Evolutionary conservation across 305 asterid genomes (phyloP).

Genomic region (Fraxinus albicans): DNA sequence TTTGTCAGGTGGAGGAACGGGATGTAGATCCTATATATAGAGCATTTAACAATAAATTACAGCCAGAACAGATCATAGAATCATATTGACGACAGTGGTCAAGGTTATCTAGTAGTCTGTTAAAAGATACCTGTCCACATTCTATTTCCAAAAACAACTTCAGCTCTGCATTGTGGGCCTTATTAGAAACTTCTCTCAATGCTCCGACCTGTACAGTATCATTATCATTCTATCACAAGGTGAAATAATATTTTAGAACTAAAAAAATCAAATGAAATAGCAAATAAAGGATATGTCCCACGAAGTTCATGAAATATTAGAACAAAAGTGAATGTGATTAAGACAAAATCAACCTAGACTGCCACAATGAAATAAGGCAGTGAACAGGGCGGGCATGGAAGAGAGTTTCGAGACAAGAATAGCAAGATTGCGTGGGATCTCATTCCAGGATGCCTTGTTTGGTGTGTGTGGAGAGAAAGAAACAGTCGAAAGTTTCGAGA

Average conservation of each 20-base stretch:
- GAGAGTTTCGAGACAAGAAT: too few relatives aligned
- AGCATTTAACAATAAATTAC: constrained; percentile 5
- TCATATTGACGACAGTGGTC: background rate
- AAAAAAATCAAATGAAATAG: background rate
- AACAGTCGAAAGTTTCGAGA: too few relatives aligned
- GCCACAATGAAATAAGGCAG: background rate
- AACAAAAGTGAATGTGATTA: background rate
- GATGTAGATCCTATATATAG: constrained; percentile 34
- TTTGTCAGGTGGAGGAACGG: constrained; percentile 36
- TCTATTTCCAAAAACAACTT: constrained; percentile 46
- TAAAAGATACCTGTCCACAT: constrained; percentile 40
- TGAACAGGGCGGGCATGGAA: too few relatives aligned
- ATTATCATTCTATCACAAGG: constrained; percentile 6
- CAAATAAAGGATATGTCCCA: background rate
- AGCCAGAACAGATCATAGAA: constrained; percentile 5
- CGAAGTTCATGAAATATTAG: background rate
- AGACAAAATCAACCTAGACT: background rate
- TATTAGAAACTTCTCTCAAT: constrained; percentile 37
- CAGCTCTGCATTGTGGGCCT: constrained; percentile 42
- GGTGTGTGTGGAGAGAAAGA: too few relatives aligned
- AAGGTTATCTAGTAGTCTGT: background rate
- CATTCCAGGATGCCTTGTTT: too few relatives aligned
- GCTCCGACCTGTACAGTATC: constrained; percentile 43
- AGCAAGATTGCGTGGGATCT: too few relatives aligned
- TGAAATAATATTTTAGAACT: background rate